phyloP scores from a whole-genome alignment of 495 filamentous ascomycete species.

The Hypomontagnella submonticulosa region DNA sequence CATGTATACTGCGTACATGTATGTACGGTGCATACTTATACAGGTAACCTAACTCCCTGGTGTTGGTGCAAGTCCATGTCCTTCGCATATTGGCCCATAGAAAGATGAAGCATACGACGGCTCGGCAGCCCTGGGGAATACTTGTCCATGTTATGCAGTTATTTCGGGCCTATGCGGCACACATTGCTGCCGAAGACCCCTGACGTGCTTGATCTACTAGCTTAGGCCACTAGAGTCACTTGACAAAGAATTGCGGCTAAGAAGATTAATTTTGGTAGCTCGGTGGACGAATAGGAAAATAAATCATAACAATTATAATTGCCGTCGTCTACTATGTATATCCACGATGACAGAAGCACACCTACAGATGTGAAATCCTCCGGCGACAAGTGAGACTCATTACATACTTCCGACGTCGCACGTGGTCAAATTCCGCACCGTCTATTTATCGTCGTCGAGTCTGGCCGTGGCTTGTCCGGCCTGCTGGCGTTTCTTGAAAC shows the following conservation, averaged over 20 bases:
- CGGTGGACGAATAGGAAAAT: slow-evolving; percentile 33
- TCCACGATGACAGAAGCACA: slow-evolving; percentile 13
- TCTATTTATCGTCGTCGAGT: slow-evolving; percentile 18
- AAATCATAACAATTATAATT: slow-evolving; percentile 25
- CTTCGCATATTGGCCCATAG: slow-evolving; percentile 21
- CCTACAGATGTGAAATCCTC: slow-evolving; percentile 20
- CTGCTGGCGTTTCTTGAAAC: slow-evolving; percentile 26
- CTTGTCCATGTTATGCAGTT: slow-evolving; percentile 29
- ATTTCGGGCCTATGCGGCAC: slow-evolving; percentile 35
- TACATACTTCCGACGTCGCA: slow-evolving; percentile 28
- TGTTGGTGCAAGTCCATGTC: slow-evolving; percentile 9
- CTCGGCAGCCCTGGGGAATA: slow-evolving; percentile 19
- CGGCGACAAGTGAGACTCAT: slow-evolving; percentile 37
- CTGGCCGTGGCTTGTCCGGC: background rate
- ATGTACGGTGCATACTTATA: slow-evolving; percentile 1
- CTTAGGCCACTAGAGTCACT: slow-evolving; percentile 31
- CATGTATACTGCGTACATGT: background rate
- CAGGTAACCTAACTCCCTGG: background rate
- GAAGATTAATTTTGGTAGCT: slow-evolving; percentile 12
- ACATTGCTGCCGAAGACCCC: slow-evolving; percentile 35
- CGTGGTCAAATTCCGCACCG: slow-evolving; percentile 12
- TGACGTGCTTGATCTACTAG: slow-evolving; percentile 3
- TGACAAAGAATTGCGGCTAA: slow-evolving; percentile 20
- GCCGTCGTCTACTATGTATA: slow-evolving; percentile 12
- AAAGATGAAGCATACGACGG: slow-evolving; percentile 34